Evolutionary conservation across 108 stramenopile species (phyloP), one percentile per base, ranked within the genome.

Genomic region (Cylindrotheca fusiformis): DNA sequence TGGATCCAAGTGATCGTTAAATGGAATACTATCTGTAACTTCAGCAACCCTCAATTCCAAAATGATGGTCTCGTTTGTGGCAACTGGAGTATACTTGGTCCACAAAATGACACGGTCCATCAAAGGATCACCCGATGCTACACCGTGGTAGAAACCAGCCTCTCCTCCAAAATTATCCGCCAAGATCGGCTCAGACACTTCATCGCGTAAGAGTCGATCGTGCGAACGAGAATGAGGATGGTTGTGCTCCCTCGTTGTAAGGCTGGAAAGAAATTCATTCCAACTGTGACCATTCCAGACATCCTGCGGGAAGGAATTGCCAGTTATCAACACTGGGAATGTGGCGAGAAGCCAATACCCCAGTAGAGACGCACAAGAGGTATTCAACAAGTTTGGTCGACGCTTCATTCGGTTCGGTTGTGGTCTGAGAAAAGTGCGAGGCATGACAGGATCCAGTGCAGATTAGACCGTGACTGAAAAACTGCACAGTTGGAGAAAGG

Each of bases 131-230:
- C 71, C 71, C 4, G 67, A 68, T 0, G 71, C 71, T 0, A 72
- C 71, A 24, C 61, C 60, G 49, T 72, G 71, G 23, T 66, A 72
- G 24, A 72, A 72, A 8, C 71, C 71, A 3, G 71, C 29, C 0
- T 18, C 19, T 1, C 71, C 71, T 4, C 36, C 58, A 33, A 49
- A 72, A 2, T 44, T 4, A 24, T 59, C 56, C 0, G 71, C 71
- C 19, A 72, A 21, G 10, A 59, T 61, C 50, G 55, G 55, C 36
- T 41, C 36, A 14, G 36, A 41, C 14, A 41, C 36, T 14, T 41
- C 36, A 6, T 6, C 14, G 6, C 14, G 36, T 10, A 41, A 14
- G 14, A 10, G 6, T 41, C 36, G 36, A 6, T 41, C 14, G 36
- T 14, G 36, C 6, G 36, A 6, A 41, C 14, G 6, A 6, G 6